These are phyloP conservation scores for Malassezia restricta DNA, from an alignment of 1,284 basidiomycete species.

Conservation along the genomic window DNA sequence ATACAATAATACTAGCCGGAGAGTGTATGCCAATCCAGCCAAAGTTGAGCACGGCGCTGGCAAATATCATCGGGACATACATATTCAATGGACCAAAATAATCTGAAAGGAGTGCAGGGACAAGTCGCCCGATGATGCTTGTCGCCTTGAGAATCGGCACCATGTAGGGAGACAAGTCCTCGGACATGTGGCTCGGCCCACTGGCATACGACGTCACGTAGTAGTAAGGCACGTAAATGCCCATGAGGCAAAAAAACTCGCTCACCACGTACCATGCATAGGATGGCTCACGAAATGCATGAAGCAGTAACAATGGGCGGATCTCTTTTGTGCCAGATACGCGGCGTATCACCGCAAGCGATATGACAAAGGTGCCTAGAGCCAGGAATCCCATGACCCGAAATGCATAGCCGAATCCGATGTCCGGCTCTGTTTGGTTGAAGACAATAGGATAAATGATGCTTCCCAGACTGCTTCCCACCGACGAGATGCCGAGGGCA, in stretches of 20 bases:
- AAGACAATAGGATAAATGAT: conserved; percentile 34
- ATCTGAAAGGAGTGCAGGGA: conserved; percentile 44
- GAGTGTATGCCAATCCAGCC: conserved; percentile 7
- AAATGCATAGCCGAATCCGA: conserved; percentile 29
- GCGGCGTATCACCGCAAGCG: conserved; percentile 7
- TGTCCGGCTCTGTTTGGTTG: conserved; percentile 15
- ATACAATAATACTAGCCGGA: conserved; percentile 15
- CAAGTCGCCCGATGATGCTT: conserved; percentile 40
- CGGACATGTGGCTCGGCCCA: background rate
- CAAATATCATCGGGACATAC: conserved; percentile 32
- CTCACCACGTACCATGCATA: conserved; percentile 1
- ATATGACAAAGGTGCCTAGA: conserved; percentile 13
- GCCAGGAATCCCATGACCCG: conserved; percentile 28
- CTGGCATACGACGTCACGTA: conserved; percentile 14
- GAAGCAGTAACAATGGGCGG: background rate
- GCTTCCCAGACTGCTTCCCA: conserved; percentile 26
- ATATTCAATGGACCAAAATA: conserved; percentile 44
- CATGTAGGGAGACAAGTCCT: conserved; percentile 18
- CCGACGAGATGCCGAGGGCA: conserved; percentile 26
- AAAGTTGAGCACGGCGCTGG: conserved; percentile 32
- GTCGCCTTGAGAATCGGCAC: conserved; percentile 31
- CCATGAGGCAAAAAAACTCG: conserved; percentile 9
- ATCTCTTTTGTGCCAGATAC: background rate
- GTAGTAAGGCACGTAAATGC: conserved; percentile 16
- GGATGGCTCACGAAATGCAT: conserved; percentile 11